Conservation (phyloP, 352 stramenopile species). For the Phytopythium aichiense region DNA sequence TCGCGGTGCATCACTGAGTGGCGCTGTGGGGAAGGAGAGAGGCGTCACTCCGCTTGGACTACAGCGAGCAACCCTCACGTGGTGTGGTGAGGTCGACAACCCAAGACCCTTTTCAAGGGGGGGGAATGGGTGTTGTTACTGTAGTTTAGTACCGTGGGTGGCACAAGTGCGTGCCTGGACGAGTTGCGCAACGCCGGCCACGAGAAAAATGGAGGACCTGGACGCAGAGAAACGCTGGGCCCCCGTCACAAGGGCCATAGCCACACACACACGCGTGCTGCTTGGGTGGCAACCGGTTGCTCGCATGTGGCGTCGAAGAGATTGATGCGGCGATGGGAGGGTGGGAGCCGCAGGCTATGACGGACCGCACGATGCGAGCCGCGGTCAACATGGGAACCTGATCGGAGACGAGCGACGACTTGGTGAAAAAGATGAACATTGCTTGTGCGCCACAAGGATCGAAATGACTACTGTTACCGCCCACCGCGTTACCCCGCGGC, state of each 20-base stretch:
- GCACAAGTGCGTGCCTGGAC: not conserved
- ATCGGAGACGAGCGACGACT: no score
- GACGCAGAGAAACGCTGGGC: constrained; percentile 4
- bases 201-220: not conserved
- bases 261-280: not conserved
- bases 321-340: not conserved
- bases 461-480: not conserved
- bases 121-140: no score
- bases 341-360: not conserved
- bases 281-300: not conserved
- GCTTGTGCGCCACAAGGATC: not conserved
- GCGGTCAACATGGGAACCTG: not conserved
- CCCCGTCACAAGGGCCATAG: constrained; percentile 4
- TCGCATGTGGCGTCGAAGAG: not conserved
- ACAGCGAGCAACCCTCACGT: no score
- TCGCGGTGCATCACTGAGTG: no score
- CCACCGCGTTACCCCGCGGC: not conserved
- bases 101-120: no score
- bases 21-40: no score
- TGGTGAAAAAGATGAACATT: no score
- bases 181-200: not conserved
- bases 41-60: no score
- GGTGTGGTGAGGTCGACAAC: no score
- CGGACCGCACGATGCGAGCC: not conserved
- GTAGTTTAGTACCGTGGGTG: not conserved